Base-by-base conservation (phyloP, 202 grass and related monocot genomes). In the Elaeis oleifera region DNA sequence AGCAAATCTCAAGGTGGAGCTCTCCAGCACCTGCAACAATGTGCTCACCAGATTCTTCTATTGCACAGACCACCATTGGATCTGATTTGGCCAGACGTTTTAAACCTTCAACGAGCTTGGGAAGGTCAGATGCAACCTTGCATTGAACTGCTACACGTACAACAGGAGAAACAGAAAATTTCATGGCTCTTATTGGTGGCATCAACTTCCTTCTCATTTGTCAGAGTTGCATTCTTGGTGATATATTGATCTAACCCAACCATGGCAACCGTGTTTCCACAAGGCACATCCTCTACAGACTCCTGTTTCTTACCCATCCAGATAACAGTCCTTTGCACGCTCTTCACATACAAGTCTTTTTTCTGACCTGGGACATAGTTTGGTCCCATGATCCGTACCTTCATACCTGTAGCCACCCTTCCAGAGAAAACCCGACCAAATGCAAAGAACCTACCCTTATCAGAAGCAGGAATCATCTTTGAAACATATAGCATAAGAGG, bases 271-370 rank as follows among this genome's bases (percentile, higher is more conserved):
- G 79, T 81, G 60, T 81, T 81, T 6, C 79, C 79, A 66, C 79
- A 81, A 18, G 79, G 79, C 29, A 82, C 79, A 63, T 82, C 78
- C 56, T 81, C 78, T 4, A 81, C 78, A 0, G 79, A 82, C 50
- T 82, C 73, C 19, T 82, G 79, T n/a, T 61, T 82, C 73, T 82
- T 77, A 8, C 73, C 73, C 79, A 82, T 82, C 73, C 73, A 78
- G 49, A 77, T 78, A 18, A 83, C 80, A 21, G 74, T 83, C 25
- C 69, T 76, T 50, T 78, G 69, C 6, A 81, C 67, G 5, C 27
- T 76, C 63, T 81, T 81, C 22, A 81, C 48, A 23, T 72, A 76
- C 27, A 81, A 24, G 29, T 81, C 72, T 58, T 81, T 81, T 61
- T 81, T 81, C 78, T 75, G 64, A 18, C 78, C 79, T 2, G 73